Base-by-base conservation (phyloP, 768 basidiomycete species). In the Termitomyces sp. region DNA sequence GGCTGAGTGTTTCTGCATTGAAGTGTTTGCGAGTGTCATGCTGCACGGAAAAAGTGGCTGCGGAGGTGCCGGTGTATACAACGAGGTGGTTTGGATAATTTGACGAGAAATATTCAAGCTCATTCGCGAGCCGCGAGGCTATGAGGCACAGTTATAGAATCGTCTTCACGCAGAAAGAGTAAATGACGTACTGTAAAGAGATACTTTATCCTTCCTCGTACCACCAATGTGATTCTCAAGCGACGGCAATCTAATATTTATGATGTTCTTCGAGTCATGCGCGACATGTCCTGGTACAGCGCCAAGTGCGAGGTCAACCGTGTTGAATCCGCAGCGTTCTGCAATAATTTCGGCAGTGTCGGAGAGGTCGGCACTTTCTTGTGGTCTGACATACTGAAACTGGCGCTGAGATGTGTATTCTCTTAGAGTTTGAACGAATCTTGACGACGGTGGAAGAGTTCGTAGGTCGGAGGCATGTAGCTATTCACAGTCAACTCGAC, bases 381-480 rank as follows among this genome's bases (percentile, higher is more conserved):
- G 63, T 60, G 62, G 71, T 59, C 70, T 76, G 12, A 84, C 74
- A 63, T 90, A 85, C 2, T 88, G 84, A 34, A 84, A 78, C 68
- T 90, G 85, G 24, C 84, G 72, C 26, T 82, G 74, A 2, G 79
- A 84, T 0, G 82, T 73, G 3, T 88, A 74, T 1, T 73, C 72
- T 4, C 70, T 72, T 9, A 92, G 72, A 6, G 72, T 65, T 26
- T 69, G 72, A 5, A 79, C 72, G 20, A 91, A 71, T 59, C 72
- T 69, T 3, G 82, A 83, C 1, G 77, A 74, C 9, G 82, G 72
- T 6, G 80, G 69, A 22, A 91, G 81, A 10, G 72, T 69, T 31
- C 86, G 84, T 42, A 92, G 74, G 74, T 92, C 89, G n/a, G 88
- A 85, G 26, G 87, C 85, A 63, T 87, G 90, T 4, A 88, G 73